Conservation (phyloP, 768 basidiomycete genomes). For the Pulveroboletus sp. region DNA sequence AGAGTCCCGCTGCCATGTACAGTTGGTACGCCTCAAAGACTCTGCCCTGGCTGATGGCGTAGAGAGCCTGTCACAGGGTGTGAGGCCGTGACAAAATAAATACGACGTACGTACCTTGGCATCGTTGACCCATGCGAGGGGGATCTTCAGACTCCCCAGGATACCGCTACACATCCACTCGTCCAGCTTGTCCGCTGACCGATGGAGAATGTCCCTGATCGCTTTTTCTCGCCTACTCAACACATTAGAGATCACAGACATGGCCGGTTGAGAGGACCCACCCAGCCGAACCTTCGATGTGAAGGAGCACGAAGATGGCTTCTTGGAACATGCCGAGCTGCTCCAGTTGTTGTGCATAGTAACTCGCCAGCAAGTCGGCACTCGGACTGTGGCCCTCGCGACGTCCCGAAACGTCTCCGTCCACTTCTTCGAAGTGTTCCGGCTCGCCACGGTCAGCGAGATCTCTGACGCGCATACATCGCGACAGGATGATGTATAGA, state of each 20-base stretch:
- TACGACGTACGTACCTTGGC: constrained; percentile 56
- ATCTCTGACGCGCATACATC: constrained; percentile 79
- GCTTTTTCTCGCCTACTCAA: constrained; percentile 71
- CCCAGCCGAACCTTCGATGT: constrained; percentile 79
- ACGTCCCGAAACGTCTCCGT: constrained; percentile 41
- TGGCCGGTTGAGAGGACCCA: constrained; percentile 35
- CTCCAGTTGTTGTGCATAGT: constrained; percentile 87
- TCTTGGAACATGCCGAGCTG: constrained; percentile 75
- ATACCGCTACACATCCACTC: constrained; percentile 72
- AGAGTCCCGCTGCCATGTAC: constrained; percentile 65
- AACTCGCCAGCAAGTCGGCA: constrained; percentile 78
- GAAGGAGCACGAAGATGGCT: constrained; percentile 84
- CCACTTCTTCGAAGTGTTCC: constrained; percentile 33
- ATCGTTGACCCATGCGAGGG: constrained; percentile 83
- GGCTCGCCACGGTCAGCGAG: constrained; percentile 75
- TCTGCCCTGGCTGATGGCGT: constrained; percentile 56
- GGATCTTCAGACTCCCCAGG: constrained; percentile 74
- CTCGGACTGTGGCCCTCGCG: constrained; percentile 77
- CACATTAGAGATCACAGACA: constrained; percentile 7
- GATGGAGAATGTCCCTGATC: constrained; percentile 73
- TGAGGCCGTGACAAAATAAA: background rate
- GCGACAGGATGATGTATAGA: constrained; percentile 81
- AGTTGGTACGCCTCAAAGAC: constrained; percentile 73
- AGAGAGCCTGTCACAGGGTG: constrained; percentile 51
- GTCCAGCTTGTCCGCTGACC: constrained; percentile 62